phyloP scores from a whole-genome alignment of 768 basidiomycete species.

The Auricularia cornea region DNA sequence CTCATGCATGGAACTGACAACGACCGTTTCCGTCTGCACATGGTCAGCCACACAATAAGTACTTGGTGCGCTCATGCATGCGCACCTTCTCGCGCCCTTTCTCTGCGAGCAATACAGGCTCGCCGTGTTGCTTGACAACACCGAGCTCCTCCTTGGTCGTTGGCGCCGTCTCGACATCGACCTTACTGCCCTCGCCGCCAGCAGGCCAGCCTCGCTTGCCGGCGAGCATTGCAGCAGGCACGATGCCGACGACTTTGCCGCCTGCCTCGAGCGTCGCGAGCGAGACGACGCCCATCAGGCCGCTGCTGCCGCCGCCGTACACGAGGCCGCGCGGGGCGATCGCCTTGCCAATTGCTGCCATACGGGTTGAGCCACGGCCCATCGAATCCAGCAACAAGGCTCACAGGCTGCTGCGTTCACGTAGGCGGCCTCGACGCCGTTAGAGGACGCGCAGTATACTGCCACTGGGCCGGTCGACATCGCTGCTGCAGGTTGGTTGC shows the following conservation, averaged over 20 bases:
- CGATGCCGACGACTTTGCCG: constrained; percentile 67
- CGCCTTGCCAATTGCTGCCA: background rate
- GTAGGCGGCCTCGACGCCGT: background rate
- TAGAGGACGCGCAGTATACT: background rate
- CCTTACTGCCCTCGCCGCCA: constrained; percentile 22
- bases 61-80: constrained; percentile 1
- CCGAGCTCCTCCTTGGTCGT: constrained; percentile 5
- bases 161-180: constrained; percentile 27
- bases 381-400: background rate
- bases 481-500: background rate
- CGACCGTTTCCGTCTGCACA: constrained; percentile 27
- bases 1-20: constrained; percentile 80
- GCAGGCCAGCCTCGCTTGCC: constrained; percentile 11
- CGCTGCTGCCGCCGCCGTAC: constrained; percentile 78
- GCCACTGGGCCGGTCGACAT: background rate
- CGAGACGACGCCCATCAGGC: constrained; percentile 83
- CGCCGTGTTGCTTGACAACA: background rate
- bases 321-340: constrained; percentile 51
- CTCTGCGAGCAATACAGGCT: constrained; percentile 8
- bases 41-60: no score
- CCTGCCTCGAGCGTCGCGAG: constrained; percentile 52
- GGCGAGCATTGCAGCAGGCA: constrained; percentile 67
- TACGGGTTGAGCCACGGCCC: background rate
- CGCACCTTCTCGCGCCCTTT: constrained; percentile 10
- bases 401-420: background rate